A percentile compares a stretch with the other conserved stretches of the same genome.
These are phyloP conservation scores for Heritiera littoralis DNA, from an alignment of 345 rosid species.

Conservation along the genomic window DNA sequence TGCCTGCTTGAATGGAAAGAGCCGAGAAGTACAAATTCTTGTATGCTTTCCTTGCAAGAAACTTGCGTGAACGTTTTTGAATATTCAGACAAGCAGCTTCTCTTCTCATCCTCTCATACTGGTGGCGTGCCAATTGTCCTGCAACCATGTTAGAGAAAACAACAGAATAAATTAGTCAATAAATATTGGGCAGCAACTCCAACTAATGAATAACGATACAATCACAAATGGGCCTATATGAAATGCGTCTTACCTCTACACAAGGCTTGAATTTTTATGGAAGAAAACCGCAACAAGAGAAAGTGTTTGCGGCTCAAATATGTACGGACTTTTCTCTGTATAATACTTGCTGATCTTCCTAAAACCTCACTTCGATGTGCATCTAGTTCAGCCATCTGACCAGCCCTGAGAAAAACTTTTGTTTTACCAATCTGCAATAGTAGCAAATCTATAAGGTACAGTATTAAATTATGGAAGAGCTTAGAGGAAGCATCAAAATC, in stretches of 20 bases:
- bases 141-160: slow-evolving; percentile 30
- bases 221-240: slow-evolving; percentile 9
- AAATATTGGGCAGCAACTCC: slow-evolving; percentile 3
- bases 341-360: slow-evolving; percentile 74
- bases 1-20: slow-evolving; percentile 65
- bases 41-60: slow-evolving; percentile 61
- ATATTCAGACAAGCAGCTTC: slow-evolving; percentile 73
- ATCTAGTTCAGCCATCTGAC: slow-evolving; percentile 99
- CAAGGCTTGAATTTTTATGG: slow-evolving; percentile 65
- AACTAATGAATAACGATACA: not conserved
- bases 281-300: slow-evolving; percentile 51
- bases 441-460: slow-evolving; percentile 24
- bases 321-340: slow-evolving; percentile 73
- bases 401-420: slow-evolving; percentile 93
- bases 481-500: not conserved
- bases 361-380: slow-evolving; percentile 69
- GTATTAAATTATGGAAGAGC: not conserved
- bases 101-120: slow-evolving; percentile 62
- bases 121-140: slow-evolving; percentile 66
- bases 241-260: slow-evolving; percentile 70
- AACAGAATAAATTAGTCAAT: not conserved
- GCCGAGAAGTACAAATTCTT: slow-evolving; percentile 53
- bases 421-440: slow-evolving; percentile 81
- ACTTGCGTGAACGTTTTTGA: slow-evolving; percentile 66
- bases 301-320: slow-evolving; percentile 58